Evolutionary conservation across 2,329 filamentous ascomycete genomes (phyloP).

Genomic region (Pseudocercospora musae): DNA sequence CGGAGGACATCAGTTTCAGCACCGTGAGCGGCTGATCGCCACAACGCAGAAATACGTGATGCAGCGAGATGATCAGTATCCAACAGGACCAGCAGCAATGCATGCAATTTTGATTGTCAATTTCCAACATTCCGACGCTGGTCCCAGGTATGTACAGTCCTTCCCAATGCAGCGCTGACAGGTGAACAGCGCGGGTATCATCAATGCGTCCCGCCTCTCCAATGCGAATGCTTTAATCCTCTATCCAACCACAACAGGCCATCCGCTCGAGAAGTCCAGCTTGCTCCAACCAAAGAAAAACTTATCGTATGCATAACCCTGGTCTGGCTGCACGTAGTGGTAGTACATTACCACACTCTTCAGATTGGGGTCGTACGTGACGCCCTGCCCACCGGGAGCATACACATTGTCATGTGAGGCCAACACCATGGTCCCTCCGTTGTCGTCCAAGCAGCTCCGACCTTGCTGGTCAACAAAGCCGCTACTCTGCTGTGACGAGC

Average conservation of each 20-base stretch:
- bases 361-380: slow-evolving; percentile 48
- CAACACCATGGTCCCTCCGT: slow-evolving; percentile 60
- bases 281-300: slow-evolving; percentile 29
- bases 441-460: slow-evolving; percentile 48
- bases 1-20: slow-evolving; percentile 31
- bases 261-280: slow-evolving; percentile 23
- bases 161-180: background rate
- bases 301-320: slow-evolving; percentile 22
- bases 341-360: slow-evolving; percentile 59
- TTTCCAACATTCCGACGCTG: background rate
- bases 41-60: background rate
- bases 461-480: slow-evolving; percentile 57
- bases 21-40: slow-evolving; percentile 24
- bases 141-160: background rate
- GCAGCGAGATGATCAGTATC: background rate
- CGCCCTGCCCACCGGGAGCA: slow-evolving; percentile 63
- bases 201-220: background rate
- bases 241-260: slow-evolving; percentile 21
- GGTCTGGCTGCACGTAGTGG: slow-evolving; percentile 46
- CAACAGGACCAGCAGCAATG: slow-evolving; percentile 1
- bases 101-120: background rate
- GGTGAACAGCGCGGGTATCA: background rate
- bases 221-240: background rate
- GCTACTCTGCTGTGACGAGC: slow-evolving; percentile 50
- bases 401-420: slow-evolving; percentile 60